phyloP scores from a whole-genome alignment of 2,329 filamentous ascomycete genomes.

The Aureobasidium melanogenum region DNA sequence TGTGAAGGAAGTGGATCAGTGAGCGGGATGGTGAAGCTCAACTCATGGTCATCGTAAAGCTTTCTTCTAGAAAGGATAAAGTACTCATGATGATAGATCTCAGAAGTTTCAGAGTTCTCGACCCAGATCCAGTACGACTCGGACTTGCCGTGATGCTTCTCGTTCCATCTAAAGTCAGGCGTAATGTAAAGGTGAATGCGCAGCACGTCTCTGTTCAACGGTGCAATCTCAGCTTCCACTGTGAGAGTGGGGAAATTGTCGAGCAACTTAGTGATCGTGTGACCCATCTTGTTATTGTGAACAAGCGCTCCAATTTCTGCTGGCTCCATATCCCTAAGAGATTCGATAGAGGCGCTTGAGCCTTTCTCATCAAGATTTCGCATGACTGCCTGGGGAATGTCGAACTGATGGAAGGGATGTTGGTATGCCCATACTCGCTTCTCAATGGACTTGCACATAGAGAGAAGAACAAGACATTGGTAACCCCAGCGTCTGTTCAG shows the following conservation, averaged over 20 bases:
- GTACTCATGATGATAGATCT: constrained; percentile 96
- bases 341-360: constrained; percentile 63
- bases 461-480: constrained; percentile 83
- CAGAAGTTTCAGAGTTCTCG: constrained; percentile 92
- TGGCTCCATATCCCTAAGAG: constrained; percentile 84
- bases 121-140: constrained; percentile 99
- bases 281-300: constrained; percentile 82
- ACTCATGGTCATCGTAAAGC: constrained; percentile 89
- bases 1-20: constrained; percentile 89
- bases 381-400: constrained; percentile 73
- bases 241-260: constrained; percentile 87
- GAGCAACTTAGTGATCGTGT: constrained; percentile 68
- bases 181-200: constrained; percentile 80
- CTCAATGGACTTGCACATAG: constrained; percentile 93
- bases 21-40: constrained; percentile 94
- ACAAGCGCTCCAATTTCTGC: constrained; percentile 85
- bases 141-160: constrained; percentile 83
- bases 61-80: constrained; percentile 89
- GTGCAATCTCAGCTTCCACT: constrained; percentile 89
- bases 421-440: constrained; percentile 92
- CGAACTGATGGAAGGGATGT: constrained; percentile 92
- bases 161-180: constrained; percentile 91
- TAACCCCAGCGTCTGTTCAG: constrained; percentile 92
- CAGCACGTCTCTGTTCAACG: constrained; percentile 86
- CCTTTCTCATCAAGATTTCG: constrained; percentile 79